phyloP scores from a whole-genome alignment of 208 protist species.

The Leishmania turanica region DNA sequence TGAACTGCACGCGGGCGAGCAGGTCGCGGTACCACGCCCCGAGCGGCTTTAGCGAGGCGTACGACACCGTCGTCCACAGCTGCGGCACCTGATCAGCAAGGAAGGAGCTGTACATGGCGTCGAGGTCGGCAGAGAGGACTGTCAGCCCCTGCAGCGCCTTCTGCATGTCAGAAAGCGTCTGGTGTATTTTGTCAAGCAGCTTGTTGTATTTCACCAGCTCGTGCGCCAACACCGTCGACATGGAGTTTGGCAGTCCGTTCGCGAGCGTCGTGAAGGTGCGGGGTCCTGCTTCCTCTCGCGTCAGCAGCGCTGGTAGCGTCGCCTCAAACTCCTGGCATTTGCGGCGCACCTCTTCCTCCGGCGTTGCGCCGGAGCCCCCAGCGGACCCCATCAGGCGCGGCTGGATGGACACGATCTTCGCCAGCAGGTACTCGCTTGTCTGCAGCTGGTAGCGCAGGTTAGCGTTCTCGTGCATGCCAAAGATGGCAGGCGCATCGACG shows the following conservation, averaged over 20 bases:
- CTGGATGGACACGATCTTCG: slow-evolving; percentile 93
- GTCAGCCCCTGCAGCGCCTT: slow-evolving; percentile 97
- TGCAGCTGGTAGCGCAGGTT: slow-evolving; percentile 96
- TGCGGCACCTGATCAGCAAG: slow-evolving; percentile 95
- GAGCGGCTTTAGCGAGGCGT: slow-evolving; percentile 98
- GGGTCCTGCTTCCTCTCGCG: slow-evolving; percentile 84
- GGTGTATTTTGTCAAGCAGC: slow-evolving; percentile 90
- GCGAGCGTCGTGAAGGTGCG: slow-evolving; percentile 90
- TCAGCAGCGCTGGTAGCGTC: slow-evolving; percentile 66
- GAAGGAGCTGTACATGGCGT: slow-evolving; percentile 96
- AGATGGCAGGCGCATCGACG: slow-evolving; percentile 95
- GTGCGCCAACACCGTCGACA: slow-evolving; percentile 96
- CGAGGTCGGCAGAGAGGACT: slow-evolving; percentile 95
- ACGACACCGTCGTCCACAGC: slow-evolving; percentile 93
- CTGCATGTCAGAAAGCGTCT: slow-evolving; percentile 91
- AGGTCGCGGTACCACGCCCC: slow-evolving; percentile 97
- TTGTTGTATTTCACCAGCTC: slow-evolving; percentile 98
- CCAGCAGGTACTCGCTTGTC: slow-evolving; percentile 92
- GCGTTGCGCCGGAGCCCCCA: slow-evolving; percentile 36
- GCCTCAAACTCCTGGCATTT: slow-evolving; percentile 92
- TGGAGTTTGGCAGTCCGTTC: slow-evolving; percentile 94
- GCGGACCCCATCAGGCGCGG: slow-evolving; percentile 62
- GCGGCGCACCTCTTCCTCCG: slow-evolving; percentile 92
- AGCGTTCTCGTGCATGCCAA: slow-evolving; percentile 98
- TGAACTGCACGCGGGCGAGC: slow-evolving; percentile 92